Conservation (phyloP, 352 stramenopile species). For the Phytophthora crassamura region DNA sequence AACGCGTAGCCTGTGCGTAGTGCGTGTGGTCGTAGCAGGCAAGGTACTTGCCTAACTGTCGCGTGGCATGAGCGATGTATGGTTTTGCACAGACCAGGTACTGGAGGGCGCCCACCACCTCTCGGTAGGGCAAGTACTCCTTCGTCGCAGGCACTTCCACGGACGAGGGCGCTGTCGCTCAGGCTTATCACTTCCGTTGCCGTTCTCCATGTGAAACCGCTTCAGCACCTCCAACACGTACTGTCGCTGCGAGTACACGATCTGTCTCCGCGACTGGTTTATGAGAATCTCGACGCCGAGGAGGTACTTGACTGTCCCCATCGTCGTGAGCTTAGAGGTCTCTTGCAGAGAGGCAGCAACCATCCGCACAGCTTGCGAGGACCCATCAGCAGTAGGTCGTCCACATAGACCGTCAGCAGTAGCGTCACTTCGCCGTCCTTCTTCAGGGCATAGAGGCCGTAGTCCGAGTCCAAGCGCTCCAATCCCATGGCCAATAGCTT, state of each 20-base stretch:
- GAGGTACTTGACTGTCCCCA: slow-evolving; percentile 7
- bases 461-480: slow-evolving; percentile 6
- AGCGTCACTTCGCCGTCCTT: background rate
- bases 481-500: background rate
- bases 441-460: slow-evolving; percentile 4
- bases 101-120: slow-evolving; percentile 8
- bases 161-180: background rate
- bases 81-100: slow-evolving; percentile 11
- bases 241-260: slow-evolving; percentile 3
- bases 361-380: background rate
- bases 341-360: slow-evolving; percentile 13
- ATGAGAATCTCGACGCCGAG: slow-evolving; percentile 19
- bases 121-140: slow-evolving; percentile 8
- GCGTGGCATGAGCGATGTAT: background rate
- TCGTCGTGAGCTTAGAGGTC: slow-evolving; percentile 4
- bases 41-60: slow-evolving; percentile 1
- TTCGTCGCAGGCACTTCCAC: slow-evolving; percentile 2
- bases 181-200: background rate
- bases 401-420: slow-evolving; percentile 15
- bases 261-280: background rate
- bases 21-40: slow-evolving; percentile 2
- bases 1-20: background rate
- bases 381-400: slow-evolving; percentile 15
- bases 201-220: background rate
- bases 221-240: background rate